Conservation (phyloP, 192 early-diverging fungal genomes). For the Haplosporangium gracile region DNA sequence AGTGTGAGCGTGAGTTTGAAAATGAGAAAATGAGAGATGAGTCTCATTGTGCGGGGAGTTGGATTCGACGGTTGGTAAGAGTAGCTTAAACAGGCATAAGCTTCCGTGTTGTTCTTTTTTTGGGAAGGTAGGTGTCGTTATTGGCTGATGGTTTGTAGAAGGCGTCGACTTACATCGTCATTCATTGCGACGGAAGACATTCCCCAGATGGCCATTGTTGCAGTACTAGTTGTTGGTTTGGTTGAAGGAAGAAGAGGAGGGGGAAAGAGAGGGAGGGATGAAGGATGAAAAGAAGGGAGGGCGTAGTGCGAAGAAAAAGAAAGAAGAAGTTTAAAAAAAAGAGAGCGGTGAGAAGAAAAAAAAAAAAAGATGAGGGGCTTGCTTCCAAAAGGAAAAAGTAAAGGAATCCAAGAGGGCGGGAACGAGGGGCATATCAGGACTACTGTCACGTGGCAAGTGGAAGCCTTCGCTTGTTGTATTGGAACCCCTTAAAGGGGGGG, state of each 20-base stretch:
- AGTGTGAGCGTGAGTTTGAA: neutral
- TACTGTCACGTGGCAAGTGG: too few relatives aligned
- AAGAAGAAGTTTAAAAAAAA: neutral
- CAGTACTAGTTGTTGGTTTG: too few relatives aligned
- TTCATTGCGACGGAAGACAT: constrained; percentile 34
- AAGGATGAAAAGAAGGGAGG: neutral
- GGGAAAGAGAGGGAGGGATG: neutral
- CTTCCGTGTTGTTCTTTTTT: neutral
- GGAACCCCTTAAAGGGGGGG: too few relatives aligned
- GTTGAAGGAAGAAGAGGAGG: too few relatives aligned
- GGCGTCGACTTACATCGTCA: constrained; percentile 35
- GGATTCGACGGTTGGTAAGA: constrained; percentile 1
- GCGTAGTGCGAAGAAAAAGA: neutral
- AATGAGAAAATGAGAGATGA: neutral
- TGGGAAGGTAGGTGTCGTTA: neutral
- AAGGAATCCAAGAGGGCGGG: too few relatives aligned
- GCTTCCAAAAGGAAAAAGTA: too few relatives aligned
- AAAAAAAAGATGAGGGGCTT: too few relatives aligned
- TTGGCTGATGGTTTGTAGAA: neutral
- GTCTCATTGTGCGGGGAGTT: neutral
- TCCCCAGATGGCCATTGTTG: constrained; percentile 57
- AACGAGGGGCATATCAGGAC: too few relatives aligned
- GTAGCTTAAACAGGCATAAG: neutral
- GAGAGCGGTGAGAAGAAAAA: neutral
- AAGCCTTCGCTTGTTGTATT: too few relatives aligned